phyloP scores from a whole-genome alignment of 2,329 filamentous ascomycete genomes.

The Ascochyta clinopodiicola region DNA sequence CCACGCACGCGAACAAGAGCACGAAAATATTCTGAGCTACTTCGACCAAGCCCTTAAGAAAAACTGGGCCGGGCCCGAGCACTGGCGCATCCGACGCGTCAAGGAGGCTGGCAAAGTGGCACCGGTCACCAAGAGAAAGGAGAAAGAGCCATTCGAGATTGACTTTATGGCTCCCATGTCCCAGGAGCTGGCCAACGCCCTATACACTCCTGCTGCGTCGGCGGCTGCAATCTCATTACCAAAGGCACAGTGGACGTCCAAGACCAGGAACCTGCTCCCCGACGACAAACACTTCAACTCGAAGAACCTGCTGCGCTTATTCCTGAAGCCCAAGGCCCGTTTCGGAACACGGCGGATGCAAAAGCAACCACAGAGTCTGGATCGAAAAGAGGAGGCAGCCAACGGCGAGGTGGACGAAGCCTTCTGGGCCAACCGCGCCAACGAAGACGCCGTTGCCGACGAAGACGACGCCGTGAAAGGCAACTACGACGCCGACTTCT shows the following conservation, averaged over 20 bases:
- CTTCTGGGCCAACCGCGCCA: conserved; percentile 77
- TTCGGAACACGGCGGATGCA: conserved; percentile 70
- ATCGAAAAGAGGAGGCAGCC: conserved; percentile 56
- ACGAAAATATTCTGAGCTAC: conserved; percentile 96
- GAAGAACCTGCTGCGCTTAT: conserved; percentile 83
- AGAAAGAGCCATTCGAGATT: conserved; percentile 96
- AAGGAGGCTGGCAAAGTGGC: conserved; percentile 72
- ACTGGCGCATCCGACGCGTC: conserved; percentile 96
- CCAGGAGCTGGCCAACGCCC: conserved; percentile 71
- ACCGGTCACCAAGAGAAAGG: conserved; percentile 74
- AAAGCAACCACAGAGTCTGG: conserved; percentile 24
- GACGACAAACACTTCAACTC: conserved; percentile 99
- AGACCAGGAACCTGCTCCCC: conserved; percentile 88
- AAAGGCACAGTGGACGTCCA: conserved; percentile 95
- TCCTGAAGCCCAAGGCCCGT: conserved; percentile 91
- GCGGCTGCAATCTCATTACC: conserved; percentile 84
- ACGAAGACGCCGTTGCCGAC: conserved; percentile 42
- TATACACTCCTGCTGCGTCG: conserved; percentile 81
- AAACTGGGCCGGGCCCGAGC: conserved; percentile 98
- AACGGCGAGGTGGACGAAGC: conserved; percentile 90
- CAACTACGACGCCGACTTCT: conserved; percentile 97
- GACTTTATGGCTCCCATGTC: conserved; percentile 83
- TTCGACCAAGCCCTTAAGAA: conserved; percentile 96
- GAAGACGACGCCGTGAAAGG: conserved; percentile 70
- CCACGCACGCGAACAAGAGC: conserved; percentile 71